phyloP scores from a whole-genome alignment of 2,329 filamentous ascomycete genomes.

The Pyrenophora graminea region DNA sequence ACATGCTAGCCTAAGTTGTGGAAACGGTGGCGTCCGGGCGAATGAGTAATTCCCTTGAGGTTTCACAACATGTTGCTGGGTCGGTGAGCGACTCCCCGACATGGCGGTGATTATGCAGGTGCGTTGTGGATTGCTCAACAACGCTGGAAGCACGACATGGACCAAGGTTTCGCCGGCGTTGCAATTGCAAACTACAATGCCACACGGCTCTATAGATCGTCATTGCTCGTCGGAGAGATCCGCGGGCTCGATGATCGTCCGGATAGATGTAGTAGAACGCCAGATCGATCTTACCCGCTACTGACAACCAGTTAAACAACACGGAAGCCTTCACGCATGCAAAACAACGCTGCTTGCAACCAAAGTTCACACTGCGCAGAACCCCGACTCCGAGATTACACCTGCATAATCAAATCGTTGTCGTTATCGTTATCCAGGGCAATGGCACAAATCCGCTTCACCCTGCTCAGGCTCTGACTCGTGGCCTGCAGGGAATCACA shows the following conservation, averaged over 20 bases:
- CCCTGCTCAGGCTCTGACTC: too few relatives aligned
- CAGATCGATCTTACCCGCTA: slow-evolving; percentile 3
- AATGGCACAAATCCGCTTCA: too few relatives aligned
- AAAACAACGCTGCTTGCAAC: neutral
- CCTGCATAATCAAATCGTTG: neutral
- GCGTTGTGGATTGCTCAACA: neutral
- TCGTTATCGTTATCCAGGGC: too few relatives aligned
- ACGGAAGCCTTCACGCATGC: neutral
- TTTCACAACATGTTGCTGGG: slow-evolving; percentile 4
- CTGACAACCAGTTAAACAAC: neutral
- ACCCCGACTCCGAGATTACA: neutral
- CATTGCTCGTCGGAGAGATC: neutral
- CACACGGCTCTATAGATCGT: slow-evolving; percentile 1
- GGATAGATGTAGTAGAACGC: slow-evolving; percentile 2
- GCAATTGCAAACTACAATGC: neutral
- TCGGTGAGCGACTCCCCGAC: slow-evolving; percentile 7
- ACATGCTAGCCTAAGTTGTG: neutral
- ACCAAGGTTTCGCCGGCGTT: slow-evolving; percentile 2
- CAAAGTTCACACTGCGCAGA: neutral
- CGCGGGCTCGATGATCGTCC: neutral
- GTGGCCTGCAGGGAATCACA: too few relatives aligned
- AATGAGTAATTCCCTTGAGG: slow-evolving; percentile 1
- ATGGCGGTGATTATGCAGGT: slow-evolving; percentile 7
- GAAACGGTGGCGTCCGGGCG: neutral
- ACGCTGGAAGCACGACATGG: neutral